These are phyloP conservation scores for Cystoisospora suis DNA, from an alignment of 169 alveolate species.

Conservation along the genomic window DNA sequence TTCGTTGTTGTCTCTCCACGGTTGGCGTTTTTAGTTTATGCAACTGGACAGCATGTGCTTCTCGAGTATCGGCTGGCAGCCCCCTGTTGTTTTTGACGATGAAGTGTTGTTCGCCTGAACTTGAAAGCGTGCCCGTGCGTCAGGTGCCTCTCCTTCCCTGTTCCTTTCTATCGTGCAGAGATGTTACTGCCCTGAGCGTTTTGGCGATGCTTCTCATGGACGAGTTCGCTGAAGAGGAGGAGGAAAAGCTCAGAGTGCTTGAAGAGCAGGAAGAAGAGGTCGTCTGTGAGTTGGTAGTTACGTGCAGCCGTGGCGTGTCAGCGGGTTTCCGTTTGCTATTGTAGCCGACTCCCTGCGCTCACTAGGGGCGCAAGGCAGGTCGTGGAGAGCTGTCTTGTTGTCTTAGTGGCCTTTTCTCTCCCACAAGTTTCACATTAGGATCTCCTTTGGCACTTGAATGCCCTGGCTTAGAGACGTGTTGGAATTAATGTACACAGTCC, in stretches of 20 bases:
- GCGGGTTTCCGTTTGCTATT: neutral
- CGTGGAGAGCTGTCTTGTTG: no score
- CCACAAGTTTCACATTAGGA: no score
- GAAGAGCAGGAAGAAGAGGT: neutral
- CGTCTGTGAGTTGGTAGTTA: neutral
- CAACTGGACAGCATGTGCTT: no score
- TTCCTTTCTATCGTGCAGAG: neutral
- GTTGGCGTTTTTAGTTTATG: no score
- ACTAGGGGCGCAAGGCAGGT: no score
- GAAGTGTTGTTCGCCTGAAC: neutral
- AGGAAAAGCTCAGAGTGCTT: neutral
- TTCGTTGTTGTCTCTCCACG: no score
- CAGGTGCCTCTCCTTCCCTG: neutral
- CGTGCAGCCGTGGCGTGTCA: neutral
- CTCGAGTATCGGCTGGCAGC: neutral
- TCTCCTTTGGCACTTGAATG: no score
- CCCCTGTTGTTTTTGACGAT: neutral
- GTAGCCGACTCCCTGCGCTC: no score
- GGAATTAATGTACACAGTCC: no score
- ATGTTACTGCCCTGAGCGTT: conserved; percentile 23
- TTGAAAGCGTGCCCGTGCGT: neutral
- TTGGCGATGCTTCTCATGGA: conserved; percentile 48
- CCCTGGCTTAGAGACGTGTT: no score
- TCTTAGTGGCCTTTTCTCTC: no score
- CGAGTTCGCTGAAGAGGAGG: conserved; percentile 31